Evolutionary conservation across 1,284 basidiomycete genomes (phyloP).

Genomic region (Trichosporon coremiiforme): DNA sequence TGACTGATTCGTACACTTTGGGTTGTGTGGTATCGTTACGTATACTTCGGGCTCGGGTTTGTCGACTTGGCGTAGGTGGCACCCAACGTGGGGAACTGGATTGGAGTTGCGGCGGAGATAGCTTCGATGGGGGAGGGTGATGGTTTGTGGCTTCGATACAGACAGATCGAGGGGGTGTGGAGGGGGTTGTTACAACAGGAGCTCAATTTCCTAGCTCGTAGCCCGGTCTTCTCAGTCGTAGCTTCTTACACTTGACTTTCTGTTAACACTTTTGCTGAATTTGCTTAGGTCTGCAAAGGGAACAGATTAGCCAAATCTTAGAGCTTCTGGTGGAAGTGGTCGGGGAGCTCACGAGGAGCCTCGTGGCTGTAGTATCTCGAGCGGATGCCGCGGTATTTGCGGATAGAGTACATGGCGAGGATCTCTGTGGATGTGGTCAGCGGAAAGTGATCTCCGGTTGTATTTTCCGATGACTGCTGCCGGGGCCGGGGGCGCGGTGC

Average conservation of each 20-base stretch:
- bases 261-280: neutral
- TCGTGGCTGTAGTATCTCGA: slow-evolving; percentile 64
- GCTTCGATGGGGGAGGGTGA: neutral
- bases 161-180: neutral
- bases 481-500: neutral
- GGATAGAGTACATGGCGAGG: slow-evolving; percentile 76
- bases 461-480: neutral
- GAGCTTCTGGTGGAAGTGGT: slow-evolving; percentile 23
- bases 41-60: neutral
- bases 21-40: slow-evolving; percentile 7
- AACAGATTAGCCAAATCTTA: slow-evolving; percentile 11
- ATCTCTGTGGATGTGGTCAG: slow-evolving; percentile 64
- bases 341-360: slow-evolving; percentile 29
- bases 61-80: neutral
- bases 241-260: slow-evolving; percentile 3
- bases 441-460: neutral
- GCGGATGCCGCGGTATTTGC: slow-evolving; percentile 81
- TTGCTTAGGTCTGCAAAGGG: neutral
- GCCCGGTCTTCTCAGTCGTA: neutral
- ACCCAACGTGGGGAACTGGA: neutral
- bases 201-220: neutral
- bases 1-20: slow-evolving; percentile 13
- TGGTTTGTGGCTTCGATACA: slow-evolving; percentile 4
- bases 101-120: neutral
- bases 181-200: neutral